A percentile compares a stretch with the other conserved stretches of the same genome.
Evolutionary conservation across 768 basidiomycete genomes (phyloP).

Genomic region (Tubosaeta sp.): DNA sequence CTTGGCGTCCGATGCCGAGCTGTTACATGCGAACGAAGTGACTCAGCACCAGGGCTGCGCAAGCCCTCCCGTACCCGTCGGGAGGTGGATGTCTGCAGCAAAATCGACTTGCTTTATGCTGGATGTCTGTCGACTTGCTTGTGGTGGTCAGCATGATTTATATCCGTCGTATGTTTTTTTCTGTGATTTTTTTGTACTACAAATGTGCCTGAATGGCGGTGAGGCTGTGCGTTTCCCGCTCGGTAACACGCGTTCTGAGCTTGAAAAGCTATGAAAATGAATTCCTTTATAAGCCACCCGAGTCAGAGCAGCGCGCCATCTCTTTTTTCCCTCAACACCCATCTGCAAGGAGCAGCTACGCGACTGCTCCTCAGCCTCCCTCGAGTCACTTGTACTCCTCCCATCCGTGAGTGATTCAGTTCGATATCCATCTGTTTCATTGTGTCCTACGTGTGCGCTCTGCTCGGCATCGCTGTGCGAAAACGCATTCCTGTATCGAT

Average conservation of each 20-base stretch:
- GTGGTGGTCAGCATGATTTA: not conserved
- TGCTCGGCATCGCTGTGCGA: constrained; percentile 21
- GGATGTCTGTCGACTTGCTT: not conserved
- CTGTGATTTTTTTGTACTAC: not conserved
- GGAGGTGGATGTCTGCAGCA: not conserved
- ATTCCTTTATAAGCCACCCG: constrained; percentile 27
- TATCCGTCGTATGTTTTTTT: not conserved
- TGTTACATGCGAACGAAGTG: not conserved
- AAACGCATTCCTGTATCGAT: constrained; percentile 12
- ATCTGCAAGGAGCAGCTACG: constrained; percentile 18
- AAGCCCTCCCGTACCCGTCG: constrained; percentile 17
- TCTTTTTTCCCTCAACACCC: constrained; percentile 14
- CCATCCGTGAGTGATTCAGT: constrained; percentile 28
- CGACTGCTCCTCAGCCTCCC: constrained; percentile 17
- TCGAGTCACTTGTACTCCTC: constrained; percentile 21
- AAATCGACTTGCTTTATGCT: not conserved
- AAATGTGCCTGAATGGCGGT: constrained; percentile 7
- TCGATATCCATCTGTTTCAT: constrained; percentile 24
- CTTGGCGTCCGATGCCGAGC: not conserved
- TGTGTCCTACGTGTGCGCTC: constrained; percentile 28
- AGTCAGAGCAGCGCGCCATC: constrained; percentile 19
- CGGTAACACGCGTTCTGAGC: constrained; percentile 31
- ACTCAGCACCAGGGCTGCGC: constrained; percentile 9
- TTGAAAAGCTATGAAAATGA: constrained; percentile 33
- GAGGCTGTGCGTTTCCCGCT: constrained; percentile 20